Base-by-base conservation (phyloP, 164 flowering plant species). In the Vitis cinerea region DNA sequence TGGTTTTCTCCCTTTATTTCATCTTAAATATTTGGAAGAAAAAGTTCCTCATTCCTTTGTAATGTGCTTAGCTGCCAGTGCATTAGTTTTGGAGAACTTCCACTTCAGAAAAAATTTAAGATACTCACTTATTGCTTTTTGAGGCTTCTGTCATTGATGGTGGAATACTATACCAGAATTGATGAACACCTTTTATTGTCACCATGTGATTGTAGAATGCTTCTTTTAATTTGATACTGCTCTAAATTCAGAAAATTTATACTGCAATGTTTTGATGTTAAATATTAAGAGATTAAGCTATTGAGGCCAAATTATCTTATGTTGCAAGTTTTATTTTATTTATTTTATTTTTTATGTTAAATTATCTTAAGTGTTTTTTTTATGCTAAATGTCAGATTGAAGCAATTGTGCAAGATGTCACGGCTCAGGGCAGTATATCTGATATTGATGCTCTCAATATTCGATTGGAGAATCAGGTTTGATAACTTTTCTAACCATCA, bases 401-500 rank as follows among this genome's bases (percentile, higher is more conserved):
- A 78, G 93, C 92, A 13, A 90, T 92, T 68, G 82, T 77, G 50
- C 92, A 90, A 37, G 98, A 95, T 79, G 73, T 58, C 27, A 53
- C 83, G 15, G 96, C 85, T 47, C 77, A 75, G 15, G 99, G 99
- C 58, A 57, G 79, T 84, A 88, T 95, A 75, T 78, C 90, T 51
- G 81, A 72, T 60, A 80, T 86, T 75, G 86, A 77, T 48, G 97
- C 93, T 73, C 93, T 95, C 30, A 83, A 93, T 72, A 65, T 90
- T 50, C 79, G 80, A 44, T 60, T 89, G 63, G 97, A 95, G 64
- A 83, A 74, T 79, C 96, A 90, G 97, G 97, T 92, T 13, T 64
- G 71, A 3, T 12, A 29, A 6, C 3, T 48, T 58, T 3, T 6
- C 44, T 37, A 37, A 37, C 44, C 44, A 37, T 37, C 44, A 37